Base-by-base conservation (phyloP, 2,329 filamentous ascomycete species). In the Endothia cerciana region DNA sequence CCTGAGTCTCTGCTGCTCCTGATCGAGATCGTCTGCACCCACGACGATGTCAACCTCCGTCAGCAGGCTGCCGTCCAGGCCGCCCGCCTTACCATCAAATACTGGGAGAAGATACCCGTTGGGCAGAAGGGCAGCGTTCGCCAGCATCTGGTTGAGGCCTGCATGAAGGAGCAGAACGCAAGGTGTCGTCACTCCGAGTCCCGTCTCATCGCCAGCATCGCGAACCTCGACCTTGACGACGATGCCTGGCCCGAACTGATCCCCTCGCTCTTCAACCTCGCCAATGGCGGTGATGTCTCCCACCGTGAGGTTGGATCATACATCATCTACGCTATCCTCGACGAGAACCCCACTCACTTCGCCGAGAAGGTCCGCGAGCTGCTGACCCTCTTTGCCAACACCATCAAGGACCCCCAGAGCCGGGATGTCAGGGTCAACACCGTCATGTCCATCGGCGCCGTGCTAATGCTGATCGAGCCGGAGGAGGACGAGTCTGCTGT, bases 401-500 rank as follows among this genome's bases (percentile, higher is more conserved):
- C 94, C 58, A 95, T 99, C 74, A 89, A 91, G 73, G 95, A 98
- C 75, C 89, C 92, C 1, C 89, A 96, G 79, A 97, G 93, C 77
- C 87, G 91, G 69, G 93, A 97, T 77, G 95, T 99, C 65, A 90
- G 94, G 73, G 89, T 97, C 81, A 98, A 97, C 83, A 96, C 95
- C 40, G 89, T 97, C 80, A 87, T 97, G 74, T 93, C 93, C 68
- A 86, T 98, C 68, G 93, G 94, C 73, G 91, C 93, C 74, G 85
- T 97, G 73, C 90, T 94, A 63, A 91, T 96, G 83, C 87, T 97
- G 69, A 83, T 98, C 59, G 92, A 97, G 75, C 88, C 91, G 0
- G 94, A 97, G 47, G 92, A 97, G 80, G 91, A 97, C 71, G 83
- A 87, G 68, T 82, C 89, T 70, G 87, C 89, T 51, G 83, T 97